phyloP scores from a whole-genome alignment of 1,284 basidiomycete genomes.

The Leccinum solheimii region DNA sequence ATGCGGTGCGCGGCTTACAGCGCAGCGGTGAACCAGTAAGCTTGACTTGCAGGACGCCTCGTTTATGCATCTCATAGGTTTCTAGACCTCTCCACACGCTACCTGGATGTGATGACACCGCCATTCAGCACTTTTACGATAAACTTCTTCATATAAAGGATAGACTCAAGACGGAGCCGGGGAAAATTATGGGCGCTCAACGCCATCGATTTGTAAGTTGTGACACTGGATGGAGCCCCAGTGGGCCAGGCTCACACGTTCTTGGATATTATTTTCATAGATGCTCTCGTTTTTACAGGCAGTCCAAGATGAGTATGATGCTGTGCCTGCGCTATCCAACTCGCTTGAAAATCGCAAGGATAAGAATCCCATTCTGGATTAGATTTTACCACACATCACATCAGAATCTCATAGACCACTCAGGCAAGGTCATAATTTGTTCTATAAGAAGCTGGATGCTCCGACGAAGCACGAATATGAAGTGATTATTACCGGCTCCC shows the following conservation, averaged over 20 bases:
- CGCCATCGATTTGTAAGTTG: conserved; percentile 70
- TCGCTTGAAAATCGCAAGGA: background rate
- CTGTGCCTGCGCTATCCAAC: background rate
- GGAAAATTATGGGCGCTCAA: conserved; percentile 67
- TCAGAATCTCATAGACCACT: background rate
- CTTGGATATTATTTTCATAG: conserved; percentile 35
- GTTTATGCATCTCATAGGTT: conserved; percentile 8
- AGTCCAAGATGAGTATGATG: conserved; percentile 47
- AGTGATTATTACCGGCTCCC: background rate
- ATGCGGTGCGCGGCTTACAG: conserved; percentile 86
- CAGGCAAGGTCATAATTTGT: background rate
- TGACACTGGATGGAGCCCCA: background rate
- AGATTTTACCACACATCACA: background rate
- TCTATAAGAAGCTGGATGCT: background rate
- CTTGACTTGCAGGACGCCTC: conserved; percentile 4
- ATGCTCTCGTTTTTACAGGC: conserved; percentile 55
- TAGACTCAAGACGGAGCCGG: conserved; percentile 75
- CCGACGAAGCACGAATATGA: background rate
- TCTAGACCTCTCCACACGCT: conserved; percentile 68
- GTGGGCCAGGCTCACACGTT: background rate
- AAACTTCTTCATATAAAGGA: conserved; percentile 78
- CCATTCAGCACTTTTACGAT: conserved; percentile 86
- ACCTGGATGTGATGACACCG: conserved; percentile 51
- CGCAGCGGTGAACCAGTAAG: conserved; percentile 62
- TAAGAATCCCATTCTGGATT: background rate